Base-by-base conservation (phyloP, 2,329 filamentous ascomycete genomes). In the Pyrenophora seminiperda region DNA sequence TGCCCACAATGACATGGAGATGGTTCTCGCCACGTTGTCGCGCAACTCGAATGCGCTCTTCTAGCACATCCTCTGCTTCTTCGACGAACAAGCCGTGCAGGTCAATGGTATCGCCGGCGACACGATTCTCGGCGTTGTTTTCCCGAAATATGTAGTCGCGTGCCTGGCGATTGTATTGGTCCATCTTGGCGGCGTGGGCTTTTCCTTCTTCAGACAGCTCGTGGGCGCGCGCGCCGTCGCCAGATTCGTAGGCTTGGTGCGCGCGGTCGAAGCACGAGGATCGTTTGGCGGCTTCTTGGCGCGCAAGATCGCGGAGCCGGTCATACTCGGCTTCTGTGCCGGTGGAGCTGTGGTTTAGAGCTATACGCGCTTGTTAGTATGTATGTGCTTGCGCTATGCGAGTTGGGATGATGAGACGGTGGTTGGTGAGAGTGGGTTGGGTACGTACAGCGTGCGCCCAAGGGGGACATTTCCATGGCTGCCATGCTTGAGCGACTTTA, bases 131-230 rank as follows among this genome's bases (percentile, higher is more conserved):
- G 15, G 89, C 86, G 71, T 97, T 97, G 79, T 97, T 97, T 76
- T 93, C 91, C 32, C 91, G 87, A 79, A 99, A 97, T 71, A 97
- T 97, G 74, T 84, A 96, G 51, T 97, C 90, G 52, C 90, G 90
- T 1, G 94, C 94, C 74, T 96, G 91, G 59, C 83, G 85, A 79
- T 97, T 97, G 77, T 91, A 95, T 53, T 87, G 80, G 60, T 95
- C 90, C 84, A 95, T 94, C 71, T 88, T 83, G 50, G 85, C 83
- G 33, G 87, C 91, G 73, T 97, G 92, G 36, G 78, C 75, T 76
- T 97, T 96, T 68, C 89, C 90, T 74, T 96, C 84, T 65, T 94
- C 86, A 31, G 88, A 92, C 43, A 96, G 82, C 47, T 89, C 78
- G 73, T 97, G 91, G 41, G 94, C 94, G n/a, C 72, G 78, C 14